These are phyloP conservation scores for Schwanniomyces pseudopolymorphus DNA, from an alignment of 805 yeast species.

Conservation along the genomic window DNA sequence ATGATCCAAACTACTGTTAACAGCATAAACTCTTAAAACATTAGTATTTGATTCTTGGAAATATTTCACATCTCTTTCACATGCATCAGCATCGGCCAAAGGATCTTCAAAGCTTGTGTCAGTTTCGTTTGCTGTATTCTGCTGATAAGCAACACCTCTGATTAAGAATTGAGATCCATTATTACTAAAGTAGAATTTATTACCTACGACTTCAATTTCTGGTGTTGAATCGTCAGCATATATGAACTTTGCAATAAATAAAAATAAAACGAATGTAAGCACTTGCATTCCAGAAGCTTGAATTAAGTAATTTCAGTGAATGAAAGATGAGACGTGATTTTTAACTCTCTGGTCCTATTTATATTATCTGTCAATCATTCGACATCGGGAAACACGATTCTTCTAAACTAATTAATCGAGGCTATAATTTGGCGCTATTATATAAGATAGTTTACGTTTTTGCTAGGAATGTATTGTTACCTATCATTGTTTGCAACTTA, in stretches of 20 bases:
- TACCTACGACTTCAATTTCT: constrained; percentile 40
- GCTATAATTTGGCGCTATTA: not conserved
- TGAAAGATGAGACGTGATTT: not conserved
- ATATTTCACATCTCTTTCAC: constrained; percentile 43
- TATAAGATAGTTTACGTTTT: not conserved
- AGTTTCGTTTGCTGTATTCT: constrained; percentile 31
- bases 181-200: constrained; percentile 40
- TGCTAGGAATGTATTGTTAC: not conserved
- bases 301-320: not conserved
- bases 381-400: not conserved
- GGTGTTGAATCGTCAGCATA: constrained; percentile 18
- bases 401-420: not conserved
- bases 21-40: constrained; percentile 44
- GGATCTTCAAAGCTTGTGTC: constrained; percentile 33
- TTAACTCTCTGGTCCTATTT: not conserved
- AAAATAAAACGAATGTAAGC: constrained; percentile 4
- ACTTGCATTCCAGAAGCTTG: constrained; percentile 1
- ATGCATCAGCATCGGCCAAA: constrained; percentile 39
- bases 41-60: constrained; percentile 39
- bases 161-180: constrained; percentile 46
- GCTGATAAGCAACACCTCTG: constrained; percentile 46
- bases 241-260: constrained; percentile 1
- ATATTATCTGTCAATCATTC: not conserved
- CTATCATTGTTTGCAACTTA: not conserved
- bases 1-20: constrained; percentile 37